Evolutionary conservation across 2,329 filamentous ascomycete species (phyloP).

Genomic region (Hymenoscyphus albidus): DNA sequence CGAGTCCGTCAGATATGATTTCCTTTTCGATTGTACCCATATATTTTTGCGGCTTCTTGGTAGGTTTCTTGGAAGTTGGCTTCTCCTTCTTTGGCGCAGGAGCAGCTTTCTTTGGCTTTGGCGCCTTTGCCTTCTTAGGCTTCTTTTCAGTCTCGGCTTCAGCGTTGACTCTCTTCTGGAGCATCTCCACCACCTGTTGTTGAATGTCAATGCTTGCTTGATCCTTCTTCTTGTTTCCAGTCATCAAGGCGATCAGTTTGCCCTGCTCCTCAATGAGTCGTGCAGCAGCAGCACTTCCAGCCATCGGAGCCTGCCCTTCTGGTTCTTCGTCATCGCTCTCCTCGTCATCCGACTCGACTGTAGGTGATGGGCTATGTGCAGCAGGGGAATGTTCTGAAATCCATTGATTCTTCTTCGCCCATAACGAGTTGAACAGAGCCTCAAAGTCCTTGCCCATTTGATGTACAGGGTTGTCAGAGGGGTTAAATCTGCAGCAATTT

Average conservation of each 20-base stretch:
- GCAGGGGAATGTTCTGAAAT: conserved; percentile 69
- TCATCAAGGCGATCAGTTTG: conserved; percentile 53
- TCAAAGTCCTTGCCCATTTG: conserved; percentile 68
- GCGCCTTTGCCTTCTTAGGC: conserved; percentile 52
- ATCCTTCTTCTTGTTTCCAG: conserved; percentile 43
- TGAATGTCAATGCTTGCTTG: conserved; percentile 2
- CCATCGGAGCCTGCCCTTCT: conserved; percentile 42
- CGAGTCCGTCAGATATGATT: conserved; percentile 81
- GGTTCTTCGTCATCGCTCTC: conserved; percentile 60
- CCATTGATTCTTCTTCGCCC: conserved; percentile 77
- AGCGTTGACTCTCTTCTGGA: conserved; percentile 60
- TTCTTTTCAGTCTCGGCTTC: conserved; percentile 38
- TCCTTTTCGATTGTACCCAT: conserved; percentile 83
- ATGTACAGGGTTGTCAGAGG: conserved; percentile 70
- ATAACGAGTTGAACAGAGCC: conserved; percentile 69
- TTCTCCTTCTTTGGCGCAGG: conserved; percentile 41
- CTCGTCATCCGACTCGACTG: conserved; percentile 68
- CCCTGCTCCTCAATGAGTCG: conserved; percentile 51
- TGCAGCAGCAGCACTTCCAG: conserved; percentile 38
- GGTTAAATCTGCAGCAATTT: conserved; percentile 93
- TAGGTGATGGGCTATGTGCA: conserved; percentile 59
- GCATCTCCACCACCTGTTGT: conserved; percentile 56
- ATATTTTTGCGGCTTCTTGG: conserved; percentile 35
- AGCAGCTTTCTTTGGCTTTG: conserved; percentile 39
- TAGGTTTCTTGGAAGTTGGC: conserved; percentile 43